Conservation (phyloP, 179 eudicot species). For the Spergularia azorica region DNA sequence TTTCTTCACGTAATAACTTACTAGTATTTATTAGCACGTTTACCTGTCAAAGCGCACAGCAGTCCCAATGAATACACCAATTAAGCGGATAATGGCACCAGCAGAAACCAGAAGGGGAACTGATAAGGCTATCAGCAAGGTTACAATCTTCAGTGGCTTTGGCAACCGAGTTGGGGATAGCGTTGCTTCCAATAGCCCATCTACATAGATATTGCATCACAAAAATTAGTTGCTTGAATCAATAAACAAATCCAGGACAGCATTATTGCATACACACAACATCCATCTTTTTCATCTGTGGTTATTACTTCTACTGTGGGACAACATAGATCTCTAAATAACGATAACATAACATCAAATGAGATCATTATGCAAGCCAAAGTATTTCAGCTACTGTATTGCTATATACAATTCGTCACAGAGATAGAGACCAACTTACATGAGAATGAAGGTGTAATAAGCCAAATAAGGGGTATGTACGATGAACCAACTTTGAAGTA, state of each 20-base stretch:
- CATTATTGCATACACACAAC: not conserved
- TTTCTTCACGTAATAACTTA: not conserved
- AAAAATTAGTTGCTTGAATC: constrained; percentile 21
- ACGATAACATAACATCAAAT: not conserved
- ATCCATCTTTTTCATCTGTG: not conserved
- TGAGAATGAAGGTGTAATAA: constrained; percentile 82
- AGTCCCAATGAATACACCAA: constrained; percentile 66
- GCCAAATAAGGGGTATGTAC: constrained; percentile 82
- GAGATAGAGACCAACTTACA: constrained; percentile 58
- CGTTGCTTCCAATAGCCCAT: constrained; percentile 98
- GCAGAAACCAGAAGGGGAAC: constrained; percentile 76
- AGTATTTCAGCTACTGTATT: not conserved
- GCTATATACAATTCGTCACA: not conserved
- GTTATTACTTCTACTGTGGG: not conserved
- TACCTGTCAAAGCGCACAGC: constrained; percentile 88
- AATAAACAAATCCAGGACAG: constrained; percentile 6
- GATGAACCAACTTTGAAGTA: constrained; percentile 76
- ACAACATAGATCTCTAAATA: not conserved
- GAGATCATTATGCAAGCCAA: not conserved
- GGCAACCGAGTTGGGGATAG: constrained; percentile 82
- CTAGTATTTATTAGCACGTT: constrained; percentile 1
- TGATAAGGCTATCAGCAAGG: constrained; percentile 70
- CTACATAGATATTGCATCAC: constrained; percentile 41
- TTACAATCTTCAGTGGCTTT: constrained; percentile 75
- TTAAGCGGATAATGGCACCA: constrained; percentile 64